These are phyloP conservation scores for Fagopyrum homotropicum DNA, from an alignment of 148 eudicot species.

Conservation along the genomic window DNA sequence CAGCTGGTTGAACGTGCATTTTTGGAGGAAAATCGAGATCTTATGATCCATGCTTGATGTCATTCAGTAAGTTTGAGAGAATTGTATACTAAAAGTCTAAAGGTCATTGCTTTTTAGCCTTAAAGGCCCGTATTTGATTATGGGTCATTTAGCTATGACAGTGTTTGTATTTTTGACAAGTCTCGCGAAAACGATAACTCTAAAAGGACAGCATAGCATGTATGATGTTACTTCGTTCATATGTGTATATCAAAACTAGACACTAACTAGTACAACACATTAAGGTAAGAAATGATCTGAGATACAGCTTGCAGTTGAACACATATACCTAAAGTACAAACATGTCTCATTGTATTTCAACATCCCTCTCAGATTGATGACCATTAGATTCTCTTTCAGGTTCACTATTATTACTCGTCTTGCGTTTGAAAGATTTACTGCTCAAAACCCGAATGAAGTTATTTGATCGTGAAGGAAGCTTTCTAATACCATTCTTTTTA, in stretches of 20 bases:
- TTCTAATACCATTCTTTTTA: slow-evolving; percentile 33
- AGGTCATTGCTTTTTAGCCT: too few species aligned
- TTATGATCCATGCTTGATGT: not conserved
- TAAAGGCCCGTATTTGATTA: too few species aligned
- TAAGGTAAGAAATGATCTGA: not conserved
- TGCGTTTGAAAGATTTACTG: slow-evolving; percentile 48
- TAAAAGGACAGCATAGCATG: not conserved
- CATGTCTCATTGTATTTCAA: slow-evolving; percentile 39
- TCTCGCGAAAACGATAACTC: too few species aligned
- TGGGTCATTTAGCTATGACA: too few species aligned
- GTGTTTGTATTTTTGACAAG: too few species aligned
- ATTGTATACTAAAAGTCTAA: too few species aligned
- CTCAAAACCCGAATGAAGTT: slow-evolving; percentile 43
- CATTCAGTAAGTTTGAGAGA: not conserved
- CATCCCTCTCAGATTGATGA: slow-evolving; percentile 33
- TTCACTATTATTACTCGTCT: slow-evolving; percentile 20
- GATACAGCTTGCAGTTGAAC: not conserved
- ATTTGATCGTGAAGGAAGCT: slow-evolving; percentile 25
- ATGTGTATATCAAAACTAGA: not conserved
- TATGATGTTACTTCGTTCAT: too few species aligned
- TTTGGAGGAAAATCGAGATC: slow-evolving; percentile 20
- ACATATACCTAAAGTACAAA: not conserved
- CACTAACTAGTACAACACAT: not conserved
- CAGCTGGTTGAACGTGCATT: slow-evolving; percentile 29
- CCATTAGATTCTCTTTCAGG: slow-evolving; percentile 33